These are phyloP conservation scores for Colletotrichum sp. DNA, from an alignment of 2,329 filamentous ascomycete genomes.

Conservation along the genomic window DNA sequence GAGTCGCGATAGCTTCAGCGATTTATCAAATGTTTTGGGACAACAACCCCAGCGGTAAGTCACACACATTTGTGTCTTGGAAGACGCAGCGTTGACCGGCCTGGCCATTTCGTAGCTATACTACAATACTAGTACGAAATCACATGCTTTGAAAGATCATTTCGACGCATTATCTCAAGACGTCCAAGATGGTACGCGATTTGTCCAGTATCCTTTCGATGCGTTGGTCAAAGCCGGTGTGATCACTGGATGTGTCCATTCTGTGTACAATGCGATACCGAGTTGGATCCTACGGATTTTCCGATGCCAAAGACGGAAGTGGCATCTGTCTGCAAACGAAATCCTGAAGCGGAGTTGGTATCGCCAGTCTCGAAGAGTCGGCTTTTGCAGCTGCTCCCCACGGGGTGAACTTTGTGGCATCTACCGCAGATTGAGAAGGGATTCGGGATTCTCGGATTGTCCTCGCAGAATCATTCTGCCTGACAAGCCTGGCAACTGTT, in stretches of 20 bases:
- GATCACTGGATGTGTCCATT: background rate
- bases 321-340: background rate
- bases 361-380: background rate
- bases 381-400: background rate
- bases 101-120: background rate
- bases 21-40: background rate
- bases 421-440: background rate
- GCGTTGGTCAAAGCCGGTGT: background rate
- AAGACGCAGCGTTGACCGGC: background rate
- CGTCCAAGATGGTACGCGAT: background rate
- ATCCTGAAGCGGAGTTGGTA: background rate
- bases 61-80: background rate
- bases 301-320: background rate
- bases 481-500: background rate
- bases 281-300: background rate
- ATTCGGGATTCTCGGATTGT: background rate
- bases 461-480: background rate
- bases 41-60: background rate
- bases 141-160: background rate
- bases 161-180: background rate
- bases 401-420: background rate
- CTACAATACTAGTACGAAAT: too few species aligned
- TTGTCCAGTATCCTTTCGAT: background rate
- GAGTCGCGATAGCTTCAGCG: background rate
- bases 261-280: background rate